phyloP scores from a whole-genome alignment of 169 alveolate genomes.

The Eimeria falciformis region DNA sequence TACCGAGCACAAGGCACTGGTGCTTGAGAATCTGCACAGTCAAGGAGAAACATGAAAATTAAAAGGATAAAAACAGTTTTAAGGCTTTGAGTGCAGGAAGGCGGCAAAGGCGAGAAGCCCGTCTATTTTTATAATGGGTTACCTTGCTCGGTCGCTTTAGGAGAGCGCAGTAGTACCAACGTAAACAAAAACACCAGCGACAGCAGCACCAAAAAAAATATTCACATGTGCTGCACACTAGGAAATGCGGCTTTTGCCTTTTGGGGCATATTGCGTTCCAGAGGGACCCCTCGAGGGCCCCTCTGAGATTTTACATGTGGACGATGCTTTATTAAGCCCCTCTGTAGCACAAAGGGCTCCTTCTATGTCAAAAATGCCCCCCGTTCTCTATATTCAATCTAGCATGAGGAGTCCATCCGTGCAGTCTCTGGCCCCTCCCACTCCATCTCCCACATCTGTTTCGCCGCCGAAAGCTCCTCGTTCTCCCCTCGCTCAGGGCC shows the following conservation, averaged over 20 bases:
- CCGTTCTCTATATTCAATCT: background rate
- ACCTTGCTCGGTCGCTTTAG: no score
- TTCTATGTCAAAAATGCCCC: background rate
- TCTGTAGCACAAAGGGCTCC: background rate
- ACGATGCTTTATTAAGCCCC: background rate
- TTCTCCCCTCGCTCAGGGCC: background rate
- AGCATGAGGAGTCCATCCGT: background rate
- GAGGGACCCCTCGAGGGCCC: slow-evolving; percentile 10
- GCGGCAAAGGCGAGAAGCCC: no score
- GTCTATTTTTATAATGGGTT: no score
- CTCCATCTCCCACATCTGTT: background rate
- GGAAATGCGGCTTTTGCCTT: background rate
- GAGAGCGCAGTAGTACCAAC: no score
- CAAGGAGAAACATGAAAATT: no score
- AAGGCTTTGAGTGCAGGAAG: no score
- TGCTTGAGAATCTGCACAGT: no score
- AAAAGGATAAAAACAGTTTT: no score
- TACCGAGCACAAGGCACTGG: no score
- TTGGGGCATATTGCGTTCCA: background rate
- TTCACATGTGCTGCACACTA: background rate
- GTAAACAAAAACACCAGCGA: background rate
- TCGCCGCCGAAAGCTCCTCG: background rate
- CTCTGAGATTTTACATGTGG: background rate
- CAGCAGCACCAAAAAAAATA: background rate
- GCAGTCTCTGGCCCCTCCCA: background rate